Conservation (phyloP, 306 rosid genomes). For the Herpetospermum pedunculosum region DNA sequence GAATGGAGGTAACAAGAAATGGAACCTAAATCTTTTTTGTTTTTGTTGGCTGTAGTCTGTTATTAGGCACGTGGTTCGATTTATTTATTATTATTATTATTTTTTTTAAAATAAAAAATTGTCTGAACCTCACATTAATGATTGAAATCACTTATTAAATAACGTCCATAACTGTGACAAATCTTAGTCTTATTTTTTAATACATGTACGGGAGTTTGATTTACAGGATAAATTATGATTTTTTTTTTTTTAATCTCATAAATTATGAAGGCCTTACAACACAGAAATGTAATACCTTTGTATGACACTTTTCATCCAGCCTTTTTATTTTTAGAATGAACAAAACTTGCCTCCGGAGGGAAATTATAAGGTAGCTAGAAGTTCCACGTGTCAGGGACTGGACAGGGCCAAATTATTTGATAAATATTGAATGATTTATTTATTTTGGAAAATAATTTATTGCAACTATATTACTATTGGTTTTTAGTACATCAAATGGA, state of each 20-base stretch:
- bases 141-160: not conserved
- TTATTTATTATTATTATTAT: no score
- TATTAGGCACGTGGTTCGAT: no score
- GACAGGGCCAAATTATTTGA: not conserved
- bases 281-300: no score
- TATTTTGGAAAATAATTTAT: not conserved
- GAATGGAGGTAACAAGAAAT: constrained; percentile 38
- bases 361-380: not conserved
- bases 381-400: not conserved
- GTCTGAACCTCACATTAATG: not conserved
- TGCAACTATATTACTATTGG: no score
- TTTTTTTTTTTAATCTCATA: no score
- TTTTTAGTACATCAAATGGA: no score
- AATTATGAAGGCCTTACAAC: no score
- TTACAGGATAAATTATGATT: not conserved
- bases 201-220: not conserved
- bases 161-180: not conserved
- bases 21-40: not conserved
- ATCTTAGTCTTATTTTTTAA: not conserved
- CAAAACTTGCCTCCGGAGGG: not conserved
- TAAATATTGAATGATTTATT: not conserved
- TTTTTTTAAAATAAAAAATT: no score
- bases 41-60: not conserved
- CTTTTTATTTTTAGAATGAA: not conserved
- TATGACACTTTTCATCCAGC: not conserved